A percentile compares a stretch with the other conserved stretches of the same genome.
Evolutionary conservation across 2,329 filamentous ascomycete genomes (phyloP).

Genomic region (Gnomoniopsis smithogilvyi): DNA sequence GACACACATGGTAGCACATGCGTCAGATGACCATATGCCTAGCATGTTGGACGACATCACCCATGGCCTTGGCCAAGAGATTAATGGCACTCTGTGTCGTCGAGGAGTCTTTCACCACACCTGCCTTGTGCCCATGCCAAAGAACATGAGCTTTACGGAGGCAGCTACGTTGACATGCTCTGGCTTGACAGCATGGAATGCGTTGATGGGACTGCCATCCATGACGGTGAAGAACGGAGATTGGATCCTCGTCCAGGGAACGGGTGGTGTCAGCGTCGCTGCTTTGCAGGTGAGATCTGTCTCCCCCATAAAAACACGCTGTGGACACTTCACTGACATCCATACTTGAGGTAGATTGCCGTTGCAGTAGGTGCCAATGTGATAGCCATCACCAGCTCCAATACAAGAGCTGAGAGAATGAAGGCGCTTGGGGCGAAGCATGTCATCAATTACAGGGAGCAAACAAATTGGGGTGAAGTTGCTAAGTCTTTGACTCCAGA

Average conservation of each 20-base stretch:
- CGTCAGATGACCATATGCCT: conserved; percentile 17
- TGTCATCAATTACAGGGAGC: conserved; percentile 58
- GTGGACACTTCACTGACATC: background rate
- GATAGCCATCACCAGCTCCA: conserved; percentile 57
- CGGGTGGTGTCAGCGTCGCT: conserved; percentile 36
- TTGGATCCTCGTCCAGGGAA: conserved; percentile 36
- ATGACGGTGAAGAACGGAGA: conserved; percentile 34
- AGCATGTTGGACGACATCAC: conserved; percentile 21
- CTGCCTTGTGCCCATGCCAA: conserved; percentile 52
- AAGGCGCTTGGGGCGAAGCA: conserved; percentile 54
- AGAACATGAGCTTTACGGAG: conserved; percentile 32
- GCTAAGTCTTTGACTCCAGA: conserved; percentile 46
- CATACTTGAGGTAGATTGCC: conserved; percentile 25
- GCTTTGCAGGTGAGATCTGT: conserved; percentile 29
- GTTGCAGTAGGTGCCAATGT: conserved; percentile 48
- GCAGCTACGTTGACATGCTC: conserved; percentile 47
- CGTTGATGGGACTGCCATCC: conserved; percentile 43
- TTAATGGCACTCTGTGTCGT: conserved; percentile 56
- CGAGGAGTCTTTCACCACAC: conserved; percentile 55
- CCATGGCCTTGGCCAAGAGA: conserved; percentile 52
- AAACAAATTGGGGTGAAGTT: conserved; percentile 54
- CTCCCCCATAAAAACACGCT: no score
- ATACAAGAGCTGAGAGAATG: conserved; percentile 50
- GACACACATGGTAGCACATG: conserved; percentile 37
- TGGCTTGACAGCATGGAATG: conserved; percentile 49